phyloP scores from a whole-genome alignment of 1,284 basidiomycete genomes.

The Naganishia sp. region DNA sequence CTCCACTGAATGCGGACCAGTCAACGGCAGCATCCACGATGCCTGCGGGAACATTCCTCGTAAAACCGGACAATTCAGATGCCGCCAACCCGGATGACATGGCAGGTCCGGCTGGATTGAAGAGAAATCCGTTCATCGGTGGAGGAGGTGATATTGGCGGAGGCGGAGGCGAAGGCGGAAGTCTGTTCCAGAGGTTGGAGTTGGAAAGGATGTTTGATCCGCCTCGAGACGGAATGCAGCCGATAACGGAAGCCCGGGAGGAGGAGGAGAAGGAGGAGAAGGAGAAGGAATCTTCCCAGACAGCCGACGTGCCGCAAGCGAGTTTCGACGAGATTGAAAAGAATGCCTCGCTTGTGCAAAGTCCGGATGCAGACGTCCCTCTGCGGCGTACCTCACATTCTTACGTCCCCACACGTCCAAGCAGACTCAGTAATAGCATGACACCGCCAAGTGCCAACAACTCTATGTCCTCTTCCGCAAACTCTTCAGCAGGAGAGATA shows the following conservation, averaged over 20 bases:
- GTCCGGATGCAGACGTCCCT: conserved; percentile 18
- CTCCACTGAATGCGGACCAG: conserved; percentile 13
- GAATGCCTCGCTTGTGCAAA: conserved; percentile 34
- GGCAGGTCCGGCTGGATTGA: conserved; percentile 33
- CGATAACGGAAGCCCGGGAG: background rate
- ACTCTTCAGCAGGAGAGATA: conserved; percentile 10
- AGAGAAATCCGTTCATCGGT: conserved; percentile 42
- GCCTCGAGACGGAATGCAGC: conserved; percentile 65
- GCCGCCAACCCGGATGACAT: conserved; percentile 32
- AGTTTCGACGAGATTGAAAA: background rate
- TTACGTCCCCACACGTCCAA: conserved; percentile 50
- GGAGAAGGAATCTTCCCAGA: conserved; percentile 13
- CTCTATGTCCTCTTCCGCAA: conserved; percentile 36
- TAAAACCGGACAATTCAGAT: conserved; percentile 66
- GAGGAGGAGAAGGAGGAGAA: conserved; percentile 1
- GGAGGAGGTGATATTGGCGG: conserved; percentile 28
- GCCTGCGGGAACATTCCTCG: conserved; percentile 68
- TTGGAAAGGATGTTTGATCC: conserved; percentile 89
- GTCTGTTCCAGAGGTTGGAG: conserved; percentile 79
- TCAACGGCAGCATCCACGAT: background rate
- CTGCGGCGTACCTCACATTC: conserved; percentile 38
- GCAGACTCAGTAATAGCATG: conserved; percentile 50
- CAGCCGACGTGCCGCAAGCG: conserved; percentile 5
- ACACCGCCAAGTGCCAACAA: conserved; percentile 43
- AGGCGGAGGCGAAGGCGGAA: conserved; percentile 45